phyloP scores from a whole-genome alignment of 768 basidiomycete genomes.

The Leccinum longicurvipes region DNA sequence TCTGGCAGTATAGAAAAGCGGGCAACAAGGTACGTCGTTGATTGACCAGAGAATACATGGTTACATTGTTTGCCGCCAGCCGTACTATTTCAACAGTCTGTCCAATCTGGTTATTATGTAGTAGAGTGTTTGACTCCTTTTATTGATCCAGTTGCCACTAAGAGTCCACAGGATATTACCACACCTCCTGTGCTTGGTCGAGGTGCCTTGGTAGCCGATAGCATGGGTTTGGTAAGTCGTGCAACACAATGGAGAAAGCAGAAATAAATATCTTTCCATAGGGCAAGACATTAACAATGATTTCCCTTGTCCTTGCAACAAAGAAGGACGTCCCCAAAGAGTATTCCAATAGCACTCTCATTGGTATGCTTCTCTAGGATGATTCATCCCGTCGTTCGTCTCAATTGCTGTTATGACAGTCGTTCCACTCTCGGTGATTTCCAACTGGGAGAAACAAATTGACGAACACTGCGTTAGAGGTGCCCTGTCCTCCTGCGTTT shows the following conservation, averaged over 20 bases:
- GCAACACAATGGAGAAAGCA: not conserved
- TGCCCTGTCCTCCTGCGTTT: constrained; percentile 53
- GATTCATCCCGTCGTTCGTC: not conserved
- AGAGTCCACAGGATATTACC: constrained; percentile 61
- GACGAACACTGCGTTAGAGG: constrained; percentile 63
- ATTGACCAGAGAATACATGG: not conserved
- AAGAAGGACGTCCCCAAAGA: constrained; percentile 55
- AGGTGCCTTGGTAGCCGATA: constrained; percentile 88
- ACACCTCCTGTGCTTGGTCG: constrained; percentile 61
- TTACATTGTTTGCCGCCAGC: constrained; percentile 25
- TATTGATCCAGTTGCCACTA: constrained; percentile 65
- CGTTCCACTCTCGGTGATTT: constrained; percentile 76
- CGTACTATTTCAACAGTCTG: constrained; percentile 70
- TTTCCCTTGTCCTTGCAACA: constrained; percentile 77
- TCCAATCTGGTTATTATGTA: constrained; percentile 1
- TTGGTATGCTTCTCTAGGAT: constrained; percentile 46
- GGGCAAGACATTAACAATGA: constrained; percentile 92
- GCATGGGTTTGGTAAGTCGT: constrained; percentile 66
- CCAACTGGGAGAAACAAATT: constrained; percentile 88
- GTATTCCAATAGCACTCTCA: constrained; percentile 69
- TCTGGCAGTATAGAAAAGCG: constrained; percentile 73
- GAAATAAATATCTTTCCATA: constrained; percentile 24
- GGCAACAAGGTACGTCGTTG: constrained; percentile 47
- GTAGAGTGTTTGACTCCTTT: not conserved
- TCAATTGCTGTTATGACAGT: constrained; percentile 41